Evolutionary conservation across 1,139 yeast species (phyloP).

Genomic region (Kodamaea sp.): DNA sequence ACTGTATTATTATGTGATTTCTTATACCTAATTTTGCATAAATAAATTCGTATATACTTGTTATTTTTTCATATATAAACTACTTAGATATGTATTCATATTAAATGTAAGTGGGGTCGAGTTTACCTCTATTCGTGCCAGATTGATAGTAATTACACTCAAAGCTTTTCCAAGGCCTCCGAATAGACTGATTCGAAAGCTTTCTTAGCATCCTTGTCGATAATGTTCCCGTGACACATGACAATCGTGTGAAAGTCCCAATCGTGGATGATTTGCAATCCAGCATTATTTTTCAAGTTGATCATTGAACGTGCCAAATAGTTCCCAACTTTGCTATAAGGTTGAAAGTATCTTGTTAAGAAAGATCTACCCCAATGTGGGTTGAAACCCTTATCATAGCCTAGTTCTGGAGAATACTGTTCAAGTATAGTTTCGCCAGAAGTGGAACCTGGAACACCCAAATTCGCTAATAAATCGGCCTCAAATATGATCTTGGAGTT

Average conservation of each 20-base stretch:
- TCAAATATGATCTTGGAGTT: slow-evolving; percentile 45
- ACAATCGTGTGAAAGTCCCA: slow-evolving; percentile 52
- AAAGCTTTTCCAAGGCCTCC: neutral
- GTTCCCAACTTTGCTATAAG: slow-evolving; percentile 34
- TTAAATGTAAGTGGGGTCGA: too few relatives aligned
- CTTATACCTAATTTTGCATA: neutral
- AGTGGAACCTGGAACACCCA: slow-evolving; percentile 24
- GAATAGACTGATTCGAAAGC: slow-evolving; percentile 14
- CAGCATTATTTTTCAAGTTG: slow-evolving; percentile 14
- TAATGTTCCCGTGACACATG: slow-evolving; percentile 56
- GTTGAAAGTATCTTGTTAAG: slow-evolving; percentile 34
- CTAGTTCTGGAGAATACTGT: slow-evolving; percentile 45
- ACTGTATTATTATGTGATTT: slow-evolving; percentile 38
- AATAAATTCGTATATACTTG: too few relatives aligned
- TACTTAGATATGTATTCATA: too few relatives aligned
- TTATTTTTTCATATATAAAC: too few relatives aligned
- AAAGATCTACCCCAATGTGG: slow-evolving; percentile 43
- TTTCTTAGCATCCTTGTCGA: slow-evolving; percentile 42
- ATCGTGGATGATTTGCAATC: slow-evolving; percentile 30
- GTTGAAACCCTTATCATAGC: slow-evolving; percentile 25
- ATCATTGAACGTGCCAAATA: slow-evolving; percentile 14
- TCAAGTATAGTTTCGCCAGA: slow-evolving; percentile 19
- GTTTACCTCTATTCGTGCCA: too few relatives aligned
- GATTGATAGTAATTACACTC: too few relatives aligned
- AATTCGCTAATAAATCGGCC: slow-evolving; percentile 56